These are phyloP conservation scores for Cornus suecica DNA, from an alignment of 148 eudicot species.

Conservation along the genomic window DNA sequence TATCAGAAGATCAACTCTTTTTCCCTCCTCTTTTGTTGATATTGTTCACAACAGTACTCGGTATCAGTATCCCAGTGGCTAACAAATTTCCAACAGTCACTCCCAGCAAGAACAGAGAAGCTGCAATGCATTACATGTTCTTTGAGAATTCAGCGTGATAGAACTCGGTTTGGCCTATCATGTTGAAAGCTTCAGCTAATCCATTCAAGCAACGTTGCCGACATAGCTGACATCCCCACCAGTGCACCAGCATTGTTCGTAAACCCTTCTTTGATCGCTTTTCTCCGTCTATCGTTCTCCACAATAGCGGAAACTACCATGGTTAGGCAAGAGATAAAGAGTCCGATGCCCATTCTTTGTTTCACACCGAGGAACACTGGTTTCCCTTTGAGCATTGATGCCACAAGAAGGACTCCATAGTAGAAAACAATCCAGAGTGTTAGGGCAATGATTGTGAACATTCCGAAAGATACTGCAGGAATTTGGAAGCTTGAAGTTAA, in stretches of 20 bases:
- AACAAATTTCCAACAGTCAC: slow-evolving; percentile 60
- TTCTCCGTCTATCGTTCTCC: slow-evolving; percentile 50
- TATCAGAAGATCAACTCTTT: slow-evolving; percentile 61
- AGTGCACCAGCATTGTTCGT: slow-evolving; percentile 31
- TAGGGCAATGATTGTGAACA: slow-evolving; percentile 52
- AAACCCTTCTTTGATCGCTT: slow-evolving; percentile 43
- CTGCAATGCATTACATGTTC: slow-evolving; percentile 82
- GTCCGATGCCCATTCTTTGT: slow-evolving; percentile 72
- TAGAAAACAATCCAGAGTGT: slow-evolving; percentile 62
- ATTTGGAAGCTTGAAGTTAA: slow-evolving; percentile 50
- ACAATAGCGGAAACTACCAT: slow-evolving; percentile 59
- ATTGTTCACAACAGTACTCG: slow-evolving; percentile 37
- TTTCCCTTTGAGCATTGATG: slow-evolving; percentile 56
- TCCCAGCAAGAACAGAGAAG: slow-evolving; percentile 50
- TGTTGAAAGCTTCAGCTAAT: slow-evolving; percentile 76
- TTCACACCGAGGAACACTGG: slow-evolving; percentile 51
- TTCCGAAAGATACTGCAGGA: slow-evolving; percentile 73
- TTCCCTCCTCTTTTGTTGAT: slow-evolving; percentile 42
- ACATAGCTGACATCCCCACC: slow-evolving; percentile 68
- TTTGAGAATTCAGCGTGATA: slow-evolving; percentile 78
- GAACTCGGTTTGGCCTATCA: slow-evolving; percentile 71
- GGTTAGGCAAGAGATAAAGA: slow-evolving; percentile 44
- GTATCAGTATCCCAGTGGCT: slow-evolving; percentile 56
- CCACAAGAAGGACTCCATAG: slow-evolving; percentile 61
- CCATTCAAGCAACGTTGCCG: slow-evolving; percentile 56